These are phyloP conservation scores for Malus fusca DNA, from an alignment of 306 rosid species.

Conservation along the genomic window DNA sequence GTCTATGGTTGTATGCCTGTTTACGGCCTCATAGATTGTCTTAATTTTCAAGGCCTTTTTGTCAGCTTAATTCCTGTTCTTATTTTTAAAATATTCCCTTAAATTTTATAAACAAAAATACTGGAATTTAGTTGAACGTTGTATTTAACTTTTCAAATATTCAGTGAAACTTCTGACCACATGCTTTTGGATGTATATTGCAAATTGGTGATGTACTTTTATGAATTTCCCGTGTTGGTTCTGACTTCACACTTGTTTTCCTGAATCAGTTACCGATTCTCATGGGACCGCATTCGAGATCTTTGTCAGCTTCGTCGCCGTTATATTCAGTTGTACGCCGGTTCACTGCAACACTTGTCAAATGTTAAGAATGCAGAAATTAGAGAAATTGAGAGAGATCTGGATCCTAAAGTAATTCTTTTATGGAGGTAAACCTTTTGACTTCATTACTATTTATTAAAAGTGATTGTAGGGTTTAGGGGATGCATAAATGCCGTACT, in stretches of 20 bases:
- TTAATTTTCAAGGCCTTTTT: not conserved
- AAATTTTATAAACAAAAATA: not conserved
- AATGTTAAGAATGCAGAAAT: slow-evolving; percentile 40
- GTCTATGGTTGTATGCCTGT: not conserved
- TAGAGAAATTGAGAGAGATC: slow-evolving; percentile 88
- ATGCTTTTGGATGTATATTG: not conserved
- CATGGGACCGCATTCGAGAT: slow-evolving; percentile 80
- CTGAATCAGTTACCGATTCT: slow-evolving; percentile 72
- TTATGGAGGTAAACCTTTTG: slow-evolving; percentile 67
- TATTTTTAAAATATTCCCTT: not conserved
- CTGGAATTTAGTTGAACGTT: not conserved
- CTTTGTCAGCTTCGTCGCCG: slow-evolving; percentile 92
- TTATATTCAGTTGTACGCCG: slow-evolving; percentile 75
- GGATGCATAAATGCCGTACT: not conserved
- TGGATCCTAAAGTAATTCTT: slow-evolving; percentile 88
- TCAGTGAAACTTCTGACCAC: not conserved
- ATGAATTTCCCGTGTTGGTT: slow-evolving; percentile 5
- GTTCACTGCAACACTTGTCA: slow-evolving; percentile 57
- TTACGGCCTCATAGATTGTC: not conserved
- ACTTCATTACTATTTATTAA: not conserved
- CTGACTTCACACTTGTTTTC: slow-evolving; percentile 26
- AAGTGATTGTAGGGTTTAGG: not conserved
- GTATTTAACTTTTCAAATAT: not conserved
- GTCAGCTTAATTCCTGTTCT: not conserved
- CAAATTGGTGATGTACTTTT: not conserved